Evolutionary conservation across 140 eudicot genomes (phyloP), one percentile per base, ranked within the genome.

Genomic region (Cichorium intybus): DNA sequence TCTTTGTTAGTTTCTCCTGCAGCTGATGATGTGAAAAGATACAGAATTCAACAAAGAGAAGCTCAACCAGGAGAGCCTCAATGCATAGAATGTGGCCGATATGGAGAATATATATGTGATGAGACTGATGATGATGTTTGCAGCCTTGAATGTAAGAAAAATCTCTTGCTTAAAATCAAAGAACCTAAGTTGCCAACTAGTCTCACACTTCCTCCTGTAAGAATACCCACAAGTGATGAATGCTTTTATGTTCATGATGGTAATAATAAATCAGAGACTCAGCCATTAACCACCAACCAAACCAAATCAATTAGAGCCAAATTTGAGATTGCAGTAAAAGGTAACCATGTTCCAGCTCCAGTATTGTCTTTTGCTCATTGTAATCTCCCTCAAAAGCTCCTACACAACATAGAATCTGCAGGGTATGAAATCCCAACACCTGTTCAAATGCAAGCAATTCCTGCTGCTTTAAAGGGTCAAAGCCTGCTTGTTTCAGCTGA

Each of bases 401-500:
- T 85, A 59, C 80, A 80, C 37, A 94, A 89, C 63, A 71, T 89
- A 10, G 95, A 94, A 63, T 68, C 77, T 48, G 79, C 80, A 8
- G 97, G 99, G 6, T 94, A 72, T 70, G 97, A 88, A 73, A 87
- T 88, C 75, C 99, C 95, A 11, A 94, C 97, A 1, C 99, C 97
- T 27, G 97, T 94, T 43, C 95, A 94, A 74, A 94, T 94, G 97
- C 99, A 88, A 64, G 97, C 97, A 22, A 84, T 94, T 64, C 99
- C 99, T 46, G 78, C 88, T 70, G 97, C 95, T 6, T 69, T 94
- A 62, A 66, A 24, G 6, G 82, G 95, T 26, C 88, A 82, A 62
- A 89, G 84, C 77, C 69, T 89, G 77, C 95, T 94, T 7, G 95
- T 82, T 60, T 89, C 99, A 7, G 95, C 99, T 20, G 93, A 88